Base-by-base conservation (phyloP, 495 filamentous ascomycete genomes). In the Amphirosellinia nigrospora region DNA sequence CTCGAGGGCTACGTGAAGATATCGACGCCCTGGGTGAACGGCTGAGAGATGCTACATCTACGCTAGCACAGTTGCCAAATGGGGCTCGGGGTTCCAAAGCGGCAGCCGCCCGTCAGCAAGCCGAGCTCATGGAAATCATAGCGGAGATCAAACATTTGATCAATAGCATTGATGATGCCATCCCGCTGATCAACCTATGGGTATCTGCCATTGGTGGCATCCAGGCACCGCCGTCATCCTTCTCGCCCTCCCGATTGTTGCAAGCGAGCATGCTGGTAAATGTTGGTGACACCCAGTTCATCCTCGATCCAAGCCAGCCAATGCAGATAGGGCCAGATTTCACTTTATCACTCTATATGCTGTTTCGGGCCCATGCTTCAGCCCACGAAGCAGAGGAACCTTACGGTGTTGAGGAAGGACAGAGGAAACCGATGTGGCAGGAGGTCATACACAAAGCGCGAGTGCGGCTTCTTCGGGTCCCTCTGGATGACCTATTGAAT, bases 361-460 rank as follows among this genome's bases (percentile, higher is more conserved):
- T 98, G 6, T 99, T 98, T 76, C 85, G 89, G 15, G 89, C 93
- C 23, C 94, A 99, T 80, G 79, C 78, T 38, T 73, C 77, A 9
- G 23, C 66, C 53, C 68, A 75, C 45, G 74, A 86, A 83, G 21
- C 59, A 1, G 74, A 73, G 13, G 76, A 74, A n/a, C 80, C 79
- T 6, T 86, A 86, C 48, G 84, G 84, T 0, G 23, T 85, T n/a
- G 82, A 80, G 39, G 82, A 82, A 38, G 78, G 78, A 1, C 83
- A 84, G 34, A 85, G 92, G 52, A 91, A 94, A 72, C 90, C 92
- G 1, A 94, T 94, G 0, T 98, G 96, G 96, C 96, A 98, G 75
- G 96, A 99, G 77, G 94, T 97, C 50, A 94, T 98, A 64, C 94
- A 98, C 80, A 99, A 98, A 80, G 93, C 93, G 26, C 87, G 89